Conservation (phyloP, 2,329 filamentous ascomycete genomes). For the Aspergillus sp. region DNA sequence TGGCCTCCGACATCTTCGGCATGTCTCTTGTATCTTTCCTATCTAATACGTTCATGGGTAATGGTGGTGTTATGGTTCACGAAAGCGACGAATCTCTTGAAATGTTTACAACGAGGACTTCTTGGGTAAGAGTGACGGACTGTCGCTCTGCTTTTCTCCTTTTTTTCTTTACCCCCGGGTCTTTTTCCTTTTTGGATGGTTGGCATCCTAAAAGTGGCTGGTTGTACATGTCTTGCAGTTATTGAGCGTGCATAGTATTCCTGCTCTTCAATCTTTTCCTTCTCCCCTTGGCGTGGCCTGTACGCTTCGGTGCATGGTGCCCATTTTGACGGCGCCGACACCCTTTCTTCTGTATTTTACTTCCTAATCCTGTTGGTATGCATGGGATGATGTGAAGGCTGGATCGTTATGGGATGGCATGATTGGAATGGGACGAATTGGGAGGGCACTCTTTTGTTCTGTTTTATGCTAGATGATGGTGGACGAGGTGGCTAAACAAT, state of each 20-base stretch:
- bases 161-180: conserved; percentile 8
- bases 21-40: conserved; percentile 18
- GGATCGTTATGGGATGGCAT: neutral
- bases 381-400: neutral
- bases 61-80: conserved; percentile 37
- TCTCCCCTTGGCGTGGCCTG: conserved; percentile 20
- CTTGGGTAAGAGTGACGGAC: neutral
- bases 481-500: too few relatives aligned
- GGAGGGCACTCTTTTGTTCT: neutral
- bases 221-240: conserved; percentile 34
- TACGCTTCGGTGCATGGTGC: neutral
- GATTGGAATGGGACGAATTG: neutral
- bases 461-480: too few relatives aligned
- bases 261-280: conserved; percentile 23
- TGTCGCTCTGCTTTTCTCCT: neutral
- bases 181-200: conserved; percentile 13
- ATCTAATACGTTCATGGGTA: conserved; percentile 21
- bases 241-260: conserved; percentile 37
- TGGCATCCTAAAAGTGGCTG: conserved; percentile 25
- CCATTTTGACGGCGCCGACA: neutral
- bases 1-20: conserved; percentile 3
- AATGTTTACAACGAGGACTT: conserved; percentile 20
- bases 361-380: conserved; percentile 7
- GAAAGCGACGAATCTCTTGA: conserved; percentile 35
- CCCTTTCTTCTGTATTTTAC: conserved; percentile 7